phyloP scores from a whole-genome alignment of 345 rosid genomes.

The Sonneratia caseolaris region DNA sequence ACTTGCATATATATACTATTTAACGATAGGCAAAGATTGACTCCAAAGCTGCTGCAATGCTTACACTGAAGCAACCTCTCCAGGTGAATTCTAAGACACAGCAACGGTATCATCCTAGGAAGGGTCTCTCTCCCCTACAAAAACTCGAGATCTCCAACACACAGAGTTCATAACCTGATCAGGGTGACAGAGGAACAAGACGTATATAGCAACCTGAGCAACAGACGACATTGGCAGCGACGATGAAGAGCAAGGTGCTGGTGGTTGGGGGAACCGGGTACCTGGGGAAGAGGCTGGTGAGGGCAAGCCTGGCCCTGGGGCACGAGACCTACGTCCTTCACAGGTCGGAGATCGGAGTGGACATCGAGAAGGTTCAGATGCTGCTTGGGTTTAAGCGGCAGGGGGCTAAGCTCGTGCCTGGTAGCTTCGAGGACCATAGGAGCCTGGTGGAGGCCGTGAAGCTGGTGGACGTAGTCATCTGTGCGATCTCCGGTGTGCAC shows the following conservation, averaged over 20 bases:
- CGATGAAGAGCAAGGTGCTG: slow-evolving; percentile 43
- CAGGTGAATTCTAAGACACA: neutral
- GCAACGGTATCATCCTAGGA: neutral
- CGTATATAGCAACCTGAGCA: too few relatives aligned
- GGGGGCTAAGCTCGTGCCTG: slow-evolving; percentile 52
- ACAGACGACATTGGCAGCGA: neutral
- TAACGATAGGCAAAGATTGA: neutral
- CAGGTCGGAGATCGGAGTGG: slow-evolving; percentile 53
- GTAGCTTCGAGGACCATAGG: slow-evolving; percentile 45
- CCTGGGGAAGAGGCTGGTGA: slow-evolving; percentile 69
- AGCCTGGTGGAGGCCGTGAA: slow-evolving; percentile 50
- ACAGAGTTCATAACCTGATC: too few relatives aligned
- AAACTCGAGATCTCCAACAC: neutral
- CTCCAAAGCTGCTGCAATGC: neutral
- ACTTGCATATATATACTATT: neutral
- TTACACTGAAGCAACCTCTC: neutral
- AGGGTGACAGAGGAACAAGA: too few relatives aligned
- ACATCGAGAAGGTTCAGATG: slow-evolving; percentile 65
- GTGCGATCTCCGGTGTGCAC: slow-evolving; percentile 77
- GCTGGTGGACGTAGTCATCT: slow-evolving; percentile 63
- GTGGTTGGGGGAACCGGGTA: slow-evolving; percentile 73
- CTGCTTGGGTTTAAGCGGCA: slow-evolving; percentile 43
- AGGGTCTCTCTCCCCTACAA: neutral
- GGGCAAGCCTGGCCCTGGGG: slow-evolving; percentile 58
- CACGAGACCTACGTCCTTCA: slow-evolving; percentile 54